These are phyloP conservation scores for Blastocystis sp. DNA, from an alignment of 352 stramenopile species.

Conservation along the genomic window DNA sequence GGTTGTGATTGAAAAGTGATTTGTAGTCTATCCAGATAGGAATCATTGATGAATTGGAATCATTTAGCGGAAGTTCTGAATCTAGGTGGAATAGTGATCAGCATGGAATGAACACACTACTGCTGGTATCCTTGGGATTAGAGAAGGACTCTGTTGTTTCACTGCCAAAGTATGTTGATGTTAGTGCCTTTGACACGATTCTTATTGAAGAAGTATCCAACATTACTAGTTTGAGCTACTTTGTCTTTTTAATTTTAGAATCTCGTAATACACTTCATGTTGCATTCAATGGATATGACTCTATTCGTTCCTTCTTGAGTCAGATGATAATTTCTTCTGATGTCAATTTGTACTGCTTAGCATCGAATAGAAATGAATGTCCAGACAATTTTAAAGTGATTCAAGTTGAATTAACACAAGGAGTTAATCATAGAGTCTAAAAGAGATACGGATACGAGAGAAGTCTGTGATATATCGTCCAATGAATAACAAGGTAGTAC, in stretches of 20 bases:
- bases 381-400: neutral
- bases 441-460: neutral
- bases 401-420: neutral
- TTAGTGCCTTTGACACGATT: neutral
- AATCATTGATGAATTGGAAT: neutral
- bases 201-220: neutral
- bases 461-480: neutral
- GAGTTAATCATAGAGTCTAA: neutral
- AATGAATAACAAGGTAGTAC: neutral
- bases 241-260: neutral
- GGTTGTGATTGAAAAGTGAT: neutral
- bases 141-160: neutral
- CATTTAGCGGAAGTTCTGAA: neutral
- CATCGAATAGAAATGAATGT: neutral
- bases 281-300: neutral
- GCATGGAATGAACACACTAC: neutral
- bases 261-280: neutral
- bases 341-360: neutral
- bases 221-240: neutral
- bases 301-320: neutral
- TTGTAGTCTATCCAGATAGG: neutral
- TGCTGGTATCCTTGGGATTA: neutral
- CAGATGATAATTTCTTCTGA: neutral
- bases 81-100: neutral
- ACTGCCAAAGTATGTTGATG: neutral